These are phyloP conservation scores for Gracilaria domingensis DNA, from an alignment of 23 red algal species.

Conservation along the genomic window DNA sequence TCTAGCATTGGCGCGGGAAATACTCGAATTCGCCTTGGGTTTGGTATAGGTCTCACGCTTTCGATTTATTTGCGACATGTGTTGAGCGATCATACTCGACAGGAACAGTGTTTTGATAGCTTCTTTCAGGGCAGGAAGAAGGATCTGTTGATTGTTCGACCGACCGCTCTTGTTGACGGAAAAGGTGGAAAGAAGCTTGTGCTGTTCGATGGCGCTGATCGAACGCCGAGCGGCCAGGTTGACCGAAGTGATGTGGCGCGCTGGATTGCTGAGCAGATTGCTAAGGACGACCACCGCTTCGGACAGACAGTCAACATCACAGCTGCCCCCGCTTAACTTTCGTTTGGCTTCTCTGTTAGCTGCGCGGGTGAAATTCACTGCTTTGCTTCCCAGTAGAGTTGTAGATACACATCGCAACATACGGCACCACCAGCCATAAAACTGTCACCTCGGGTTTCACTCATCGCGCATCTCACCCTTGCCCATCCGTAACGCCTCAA, in stretches of 20 bases:
- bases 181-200: neutral
- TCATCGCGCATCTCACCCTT: too few species aligned
- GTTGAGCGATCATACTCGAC: conserved; percentile 42
- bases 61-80: conserved; percentile 20
- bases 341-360: neutral
- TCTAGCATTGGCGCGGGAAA: conserved; percentile 51
- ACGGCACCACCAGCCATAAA: too few species aligned
- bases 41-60: conserved; percentile 9
- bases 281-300: neutral
- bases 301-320: conserved; percentile 17
- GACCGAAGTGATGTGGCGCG: conserved; percentile 45
- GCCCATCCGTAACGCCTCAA: too few species aligned
- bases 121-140: neutral
- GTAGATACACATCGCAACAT: too few species aligned
- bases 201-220: conserved; percentile 1
- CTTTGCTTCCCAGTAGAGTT: too few species aligned
- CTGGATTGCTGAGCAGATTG: conserved; percentile 19
- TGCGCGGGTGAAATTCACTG: neutral
- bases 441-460: too few species aligned
- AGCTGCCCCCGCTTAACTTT: neutral
- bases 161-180: conserved; percentile 39
- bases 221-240: conserved; percentile 9
- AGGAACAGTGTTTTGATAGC: conserved; percentile 10
- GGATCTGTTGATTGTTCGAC: conserved; percentile 35
- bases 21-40: conserved; percentile 20